These are phyloP conservation scores for Fragilariopsis cylindrus DNA, from an alignment of 108 stramenopile species.

Conservation along the genomic window DNA sequence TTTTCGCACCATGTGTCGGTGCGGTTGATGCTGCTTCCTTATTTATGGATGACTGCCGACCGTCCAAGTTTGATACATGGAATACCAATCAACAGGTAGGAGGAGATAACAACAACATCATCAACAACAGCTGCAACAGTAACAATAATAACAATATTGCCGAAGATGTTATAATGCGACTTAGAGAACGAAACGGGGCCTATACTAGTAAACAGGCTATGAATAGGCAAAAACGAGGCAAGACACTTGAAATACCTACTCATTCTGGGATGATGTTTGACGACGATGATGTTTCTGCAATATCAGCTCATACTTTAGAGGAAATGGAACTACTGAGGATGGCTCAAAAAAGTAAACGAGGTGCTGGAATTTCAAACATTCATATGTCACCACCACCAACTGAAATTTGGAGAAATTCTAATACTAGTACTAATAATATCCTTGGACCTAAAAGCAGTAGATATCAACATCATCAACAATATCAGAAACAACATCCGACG, in stretches of 20 bases:
- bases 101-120: not conserved
- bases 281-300: constrained; percentile 34
- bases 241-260: constrained; percentile 32
- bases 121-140: not conserved
- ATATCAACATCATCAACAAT: too few species aligned
- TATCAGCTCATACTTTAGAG: constrained; percentile 35
- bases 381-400: not conserved
- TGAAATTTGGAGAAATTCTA: not conserved
- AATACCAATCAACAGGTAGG: not conserved
- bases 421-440: constrained; percentile 5
- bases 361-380: not conserved
- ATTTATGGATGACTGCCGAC: constrained; percentile 24
- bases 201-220: not conserved
- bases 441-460: not conserved
- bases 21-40: constrained; percentile 31
- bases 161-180: not conserved
- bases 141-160: not conserved
- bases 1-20: constrained; percentile 32
- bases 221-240: constrained; percentile 5
- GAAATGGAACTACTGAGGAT: constrained; percentile 30
- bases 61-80: constrained; percentile 9
- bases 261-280: constrained; percentile 14
- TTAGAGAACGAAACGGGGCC: constrained; percentile 1
- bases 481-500: not conserved
- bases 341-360: not conserved